These are phyloP conservation scores for Magnusiomyces paraingens DNA, from an alignment of 1,139 yeast genomes.

Conservation along the genomic window DNA sequence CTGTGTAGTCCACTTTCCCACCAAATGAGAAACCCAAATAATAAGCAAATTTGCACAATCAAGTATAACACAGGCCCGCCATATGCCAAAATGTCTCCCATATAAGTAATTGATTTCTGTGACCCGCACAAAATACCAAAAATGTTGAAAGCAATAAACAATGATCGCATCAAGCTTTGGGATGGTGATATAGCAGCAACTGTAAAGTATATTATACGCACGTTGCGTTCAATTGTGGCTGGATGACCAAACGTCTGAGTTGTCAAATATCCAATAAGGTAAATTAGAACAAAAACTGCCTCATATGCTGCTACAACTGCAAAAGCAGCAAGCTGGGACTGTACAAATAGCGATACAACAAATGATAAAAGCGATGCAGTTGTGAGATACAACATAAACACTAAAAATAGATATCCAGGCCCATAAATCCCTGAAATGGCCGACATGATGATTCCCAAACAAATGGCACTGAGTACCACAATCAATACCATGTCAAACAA, in stretches of 20 bases:
- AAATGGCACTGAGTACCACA: constrained; percentile 25
- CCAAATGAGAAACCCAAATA: constrained; percentile 29
- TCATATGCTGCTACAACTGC: constrained; percentile 33
- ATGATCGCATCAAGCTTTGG: constrained; percentile 28
- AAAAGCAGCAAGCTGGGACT: constrained; percentile 35
- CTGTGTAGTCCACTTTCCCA: constrained; percentile 31
- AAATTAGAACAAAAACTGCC: constrained; percentile 30
- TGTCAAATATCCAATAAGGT: constrained; percentile 31
- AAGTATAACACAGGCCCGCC: constrained; percentile 35
- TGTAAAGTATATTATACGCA: constrained; percentile 27
- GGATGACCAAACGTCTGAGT: constrained; percentile 31
- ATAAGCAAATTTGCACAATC: constrained; percentile 24
- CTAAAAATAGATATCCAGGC: constrained; percentile 31
- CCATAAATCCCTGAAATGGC: constrained; percentile 24
- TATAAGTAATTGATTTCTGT: constrained; percentile 22
- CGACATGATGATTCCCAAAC: constrained; percentile 27
- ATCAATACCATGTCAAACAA: constrained; percentile 26
- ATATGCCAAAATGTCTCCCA: constrained; percentile 31
- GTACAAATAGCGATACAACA: constrained; percentile 30
- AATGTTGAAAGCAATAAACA: constrained; percentile 32
- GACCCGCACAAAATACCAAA: constrained; percentile 31
- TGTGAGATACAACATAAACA: constrained; percentile 30
- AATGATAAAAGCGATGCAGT: constrained; percentile 30
- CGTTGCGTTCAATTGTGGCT: constrained; percentile 21
- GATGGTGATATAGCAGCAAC: constrained; percentile 31